Conservation (phyloP, 2,329 filamentous ascomycete genomes). For the Lasiodiplodia citricola region DNA sequence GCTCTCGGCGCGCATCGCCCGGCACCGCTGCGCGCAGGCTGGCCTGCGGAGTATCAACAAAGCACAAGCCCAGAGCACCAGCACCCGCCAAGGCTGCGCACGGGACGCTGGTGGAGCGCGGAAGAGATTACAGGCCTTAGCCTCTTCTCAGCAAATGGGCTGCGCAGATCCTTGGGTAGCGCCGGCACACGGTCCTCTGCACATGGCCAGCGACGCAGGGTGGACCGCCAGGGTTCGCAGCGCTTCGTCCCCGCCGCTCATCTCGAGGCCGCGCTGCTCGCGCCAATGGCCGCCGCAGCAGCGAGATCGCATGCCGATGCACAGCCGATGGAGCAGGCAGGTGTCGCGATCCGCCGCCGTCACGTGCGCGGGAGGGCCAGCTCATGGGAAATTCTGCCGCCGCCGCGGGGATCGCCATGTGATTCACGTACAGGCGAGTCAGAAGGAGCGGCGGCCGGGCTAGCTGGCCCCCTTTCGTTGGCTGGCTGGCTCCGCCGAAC, state of each 20-base stretch:
- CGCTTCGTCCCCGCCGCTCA: neutral
- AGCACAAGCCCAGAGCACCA: conserved; percentile 5
- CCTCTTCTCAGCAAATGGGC: conserved; percentile 17
- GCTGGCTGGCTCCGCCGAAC: conserved; percentile 1
- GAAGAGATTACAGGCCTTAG: conserved; percentile 16
- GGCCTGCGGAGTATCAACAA: neutral
- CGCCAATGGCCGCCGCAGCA: neutral
- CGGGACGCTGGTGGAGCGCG: conserved; percentile 10
- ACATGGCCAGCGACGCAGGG: conserved; percentile 17
- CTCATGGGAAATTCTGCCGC: conserved; percentile 21
- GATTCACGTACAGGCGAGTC: conserved; percentile 13
- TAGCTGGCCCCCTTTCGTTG: conserved; percentile 11
- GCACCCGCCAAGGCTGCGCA: conserved; percentile 8
- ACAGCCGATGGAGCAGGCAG: neutral
- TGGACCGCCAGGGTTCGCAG: conserved; percentile 11
- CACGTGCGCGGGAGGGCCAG: neutral
- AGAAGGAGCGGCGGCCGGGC: conserved; percentile 8
- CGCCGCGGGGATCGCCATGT: neutral
- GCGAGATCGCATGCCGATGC: conserved; percentile 5
- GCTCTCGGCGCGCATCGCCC: conserved; percentile 5
- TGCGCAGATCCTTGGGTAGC: conserved; percentile 14
- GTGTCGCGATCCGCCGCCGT: neutral
- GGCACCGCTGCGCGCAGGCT: neutral
- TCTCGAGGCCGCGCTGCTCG: neutral
- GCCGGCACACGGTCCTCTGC: conserved; percentile 10